A percentile compares a stretch with the other conserved stretches of the same genome.
Evolutionary conservation across 495 filamentous ascomycete species (phyloP).

Genomic region (Parathielavia hyrcaniae): DNA sequence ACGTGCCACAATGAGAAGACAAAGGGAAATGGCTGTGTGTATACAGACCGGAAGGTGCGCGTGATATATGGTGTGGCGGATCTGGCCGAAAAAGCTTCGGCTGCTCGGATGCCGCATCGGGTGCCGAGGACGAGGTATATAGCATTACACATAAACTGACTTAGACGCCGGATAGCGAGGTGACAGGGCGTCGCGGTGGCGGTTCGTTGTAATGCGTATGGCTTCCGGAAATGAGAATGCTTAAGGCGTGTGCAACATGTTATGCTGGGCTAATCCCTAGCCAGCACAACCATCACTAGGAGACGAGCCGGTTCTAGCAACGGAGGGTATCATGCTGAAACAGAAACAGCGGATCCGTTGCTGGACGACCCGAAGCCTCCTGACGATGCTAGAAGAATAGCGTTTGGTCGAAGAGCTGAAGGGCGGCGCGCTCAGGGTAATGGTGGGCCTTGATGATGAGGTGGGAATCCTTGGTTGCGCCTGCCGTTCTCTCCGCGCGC

Average conservation of each 20-base stretch:
- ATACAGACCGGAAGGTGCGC: background rate
- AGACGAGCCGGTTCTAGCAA: background rate
- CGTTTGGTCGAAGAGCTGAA: background rate
- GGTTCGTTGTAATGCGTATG: background rate
- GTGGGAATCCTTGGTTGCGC: constrained; percentile 35
- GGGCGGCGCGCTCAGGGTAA: constrained; percentile 20
- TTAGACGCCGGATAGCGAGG: constrained; percentile 7
- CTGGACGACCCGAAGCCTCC: background rate
- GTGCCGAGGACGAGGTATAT: background rate
- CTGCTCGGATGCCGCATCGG: background rate
- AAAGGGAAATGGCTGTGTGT: background rate
- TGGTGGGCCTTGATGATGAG: constrained; percentile 32
- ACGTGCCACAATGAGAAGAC: background rate
- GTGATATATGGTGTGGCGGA: background rate
- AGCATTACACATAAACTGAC: constrained; percentile 18
- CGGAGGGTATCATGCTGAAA: constrained; percentile 22
- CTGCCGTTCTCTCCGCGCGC: constrained; percentile 51
- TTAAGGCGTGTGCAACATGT: background rate
- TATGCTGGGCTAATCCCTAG: background rate
- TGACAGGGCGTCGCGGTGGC: too few relatives aligned
- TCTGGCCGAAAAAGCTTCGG: background rate
- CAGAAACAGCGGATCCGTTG: constrained; percentile 15
- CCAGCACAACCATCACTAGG: background rate
- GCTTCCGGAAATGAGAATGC: background rate
- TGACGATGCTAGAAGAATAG: background rate